A percentile compares a stretch with the other conserved stretches of the same genome.
Evolutionary conservation across 108 stramenopile species (phyloP).

Genomic region (Cylindrotheca fusiformis): DNA sequence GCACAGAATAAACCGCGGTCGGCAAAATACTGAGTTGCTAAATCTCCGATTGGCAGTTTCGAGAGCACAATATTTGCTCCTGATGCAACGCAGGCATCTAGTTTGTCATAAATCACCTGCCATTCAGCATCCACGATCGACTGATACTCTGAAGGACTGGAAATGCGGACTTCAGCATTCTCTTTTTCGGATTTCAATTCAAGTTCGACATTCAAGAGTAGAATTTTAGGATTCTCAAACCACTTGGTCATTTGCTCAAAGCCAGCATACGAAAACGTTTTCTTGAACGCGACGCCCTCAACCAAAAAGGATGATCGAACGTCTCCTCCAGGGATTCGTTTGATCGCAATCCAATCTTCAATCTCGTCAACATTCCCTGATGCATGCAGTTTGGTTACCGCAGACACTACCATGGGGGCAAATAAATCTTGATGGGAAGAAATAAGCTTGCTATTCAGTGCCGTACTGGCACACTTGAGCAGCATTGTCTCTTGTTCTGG

Average conservation of each 20-base stretch:
- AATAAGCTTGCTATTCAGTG: constrained; percentile 98
- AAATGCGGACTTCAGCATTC: constrained; percentile 98
- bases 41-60: constrained; percentile 97
- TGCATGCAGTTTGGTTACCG: constrained; percentile 71
- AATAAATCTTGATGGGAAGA: constrained; percentile 94
- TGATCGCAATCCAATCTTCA: constrained; percentile 87
- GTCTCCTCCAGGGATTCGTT: constrained; percentile 96
- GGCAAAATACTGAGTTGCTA: constrained; percentile 99
- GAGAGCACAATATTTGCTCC: constrained; percentile 98
- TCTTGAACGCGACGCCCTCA: constrained; percentile 98
- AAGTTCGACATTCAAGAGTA: constrained; percentile 97
- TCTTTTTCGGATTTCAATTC: constrained; percentile 99
- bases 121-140: constrained; percentile 99
- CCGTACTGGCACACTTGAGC: constrained; percentile 93
- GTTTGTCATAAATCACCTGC: constrained; percentile 98
- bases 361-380: constrained; percentile 78
- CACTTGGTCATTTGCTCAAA: constrained; percentile 99
- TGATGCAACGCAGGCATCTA: constrained; percentile 86
- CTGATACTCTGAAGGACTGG: constrained; percentile 96
- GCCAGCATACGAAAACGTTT: constrained; percentile 99
- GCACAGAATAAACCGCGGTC: constrained; percentile 97
- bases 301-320: constrained; percentile 95
- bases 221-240: constrained; percentile 86
- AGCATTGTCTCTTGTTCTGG: constrained; percentile 82
- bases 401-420: constrained; percentile 98